These are phyloP conservation scores for Austroboletus niveus DNA, from an alignment of 1,284 basidiomycete genomes.

Conservation along the genomic window DNA sequence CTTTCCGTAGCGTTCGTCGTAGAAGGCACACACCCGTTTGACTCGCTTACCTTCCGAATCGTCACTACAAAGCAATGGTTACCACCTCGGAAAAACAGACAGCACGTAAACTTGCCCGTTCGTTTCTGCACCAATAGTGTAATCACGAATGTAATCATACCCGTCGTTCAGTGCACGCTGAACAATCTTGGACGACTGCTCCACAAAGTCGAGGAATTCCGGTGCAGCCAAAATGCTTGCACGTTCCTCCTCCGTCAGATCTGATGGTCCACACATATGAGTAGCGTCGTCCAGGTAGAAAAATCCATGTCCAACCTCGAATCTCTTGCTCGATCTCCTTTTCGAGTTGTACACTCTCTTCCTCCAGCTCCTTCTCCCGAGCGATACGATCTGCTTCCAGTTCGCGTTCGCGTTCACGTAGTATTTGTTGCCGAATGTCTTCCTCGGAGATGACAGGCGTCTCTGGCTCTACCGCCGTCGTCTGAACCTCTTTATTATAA, in stretches of 20 bases:
- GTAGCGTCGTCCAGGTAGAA: not conserved
- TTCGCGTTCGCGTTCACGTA: conserved; percentile 61
- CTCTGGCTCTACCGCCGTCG: conserved; percentile 60
- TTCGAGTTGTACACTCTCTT: conserved; percentile 76
- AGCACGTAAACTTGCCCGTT: conserved; percentile 53
- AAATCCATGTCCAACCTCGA: conserved; percentile 47
- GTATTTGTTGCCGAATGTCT: conserved; percentile 70
- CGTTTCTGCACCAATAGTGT: conserved; percentile 80
- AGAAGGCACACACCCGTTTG: conserved; percentile 86
- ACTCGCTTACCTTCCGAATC: conserved; percentile 86
- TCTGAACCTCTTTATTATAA: conserved; percentile 95
- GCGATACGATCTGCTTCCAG: conserved; percentile 65
- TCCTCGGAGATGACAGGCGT: conserved; percentile 57
- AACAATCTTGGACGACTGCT: conserved; percentile 92
- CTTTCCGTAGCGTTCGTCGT: conserved; percentile 83
- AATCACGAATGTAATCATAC: conserved; percentile 97
- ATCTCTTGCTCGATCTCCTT: conserved; percentile 83
- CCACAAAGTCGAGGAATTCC: conserved; percentile 92
- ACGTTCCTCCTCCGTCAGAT: conserved; percentile 83
- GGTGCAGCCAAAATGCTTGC: conserved; percentile 78
- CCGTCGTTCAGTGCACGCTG: conserved; percentile 94
- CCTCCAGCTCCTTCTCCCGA: conserved; percentile 77
- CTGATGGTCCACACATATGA: conserved; percentile 39
- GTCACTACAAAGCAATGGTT: conserved; percentile 52
- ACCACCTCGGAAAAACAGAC: not conserved